Evolutionary conservation across 208 protist species (phyloP).

Genomic region (Herpetomonas samuelpessoai): DNA sequence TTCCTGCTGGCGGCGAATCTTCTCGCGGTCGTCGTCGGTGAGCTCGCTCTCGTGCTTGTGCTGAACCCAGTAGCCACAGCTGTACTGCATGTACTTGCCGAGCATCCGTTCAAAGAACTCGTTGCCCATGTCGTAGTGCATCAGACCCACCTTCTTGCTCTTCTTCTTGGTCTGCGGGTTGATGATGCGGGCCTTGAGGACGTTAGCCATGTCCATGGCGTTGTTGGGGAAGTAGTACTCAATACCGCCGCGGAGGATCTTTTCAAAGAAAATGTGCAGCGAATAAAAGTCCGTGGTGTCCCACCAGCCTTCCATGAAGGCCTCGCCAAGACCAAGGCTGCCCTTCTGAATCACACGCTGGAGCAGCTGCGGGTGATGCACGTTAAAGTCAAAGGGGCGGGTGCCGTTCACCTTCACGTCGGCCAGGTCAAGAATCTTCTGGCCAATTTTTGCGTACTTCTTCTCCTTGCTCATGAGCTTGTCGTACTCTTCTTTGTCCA

Average conservation of each 20-base stretch:
- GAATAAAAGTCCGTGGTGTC: conserved; percentile 53
- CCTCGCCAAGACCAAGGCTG: conserved; percentile 46
- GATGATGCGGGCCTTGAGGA: conserved; percentile 39
- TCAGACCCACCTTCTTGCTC: conserved; percentile 49
- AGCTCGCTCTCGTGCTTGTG: conserved; percentile 13
- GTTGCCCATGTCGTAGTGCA: conserved; percentile 77
- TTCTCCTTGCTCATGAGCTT: conserved; percentile 23
- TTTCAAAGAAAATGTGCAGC: conserved; percentile 42
- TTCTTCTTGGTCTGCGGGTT: conserved; percentile 52
- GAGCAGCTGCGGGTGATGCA: conserved; percentile 43
- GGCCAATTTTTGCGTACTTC: conserved; percentile 27
- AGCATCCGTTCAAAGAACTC: conserved; percentile 72
- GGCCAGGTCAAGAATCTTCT: conserved; percentile 39
- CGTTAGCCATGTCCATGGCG: conserved; percentile 43
- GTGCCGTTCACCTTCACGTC: conserved; percentile 38
- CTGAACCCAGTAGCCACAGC: conserved; percentile 58
- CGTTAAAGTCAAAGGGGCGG: conserved; percentile 35
- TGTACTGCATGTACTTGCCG: conserved; percentile 74
- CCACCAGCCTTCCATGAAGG: conserved; percentile 67
- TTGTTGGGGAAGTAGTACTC: conserved; percentile 71
- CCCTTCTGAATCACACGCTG: conserved; percentile 45
- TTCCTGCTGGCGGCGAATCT: not conserved
- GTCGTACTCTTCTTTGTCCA: conserved; percentile 20
- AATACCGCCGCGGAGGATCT: conserved; percentile 27
- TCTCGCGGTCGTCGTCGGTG: conserved; percentile 5